These are phyloP conservation scores for Aspergillus sclerotiicarbonarius DNA, from an alignment of 495 filamentous ascomycete genomes.

Conservation along the genomic window DNA sequence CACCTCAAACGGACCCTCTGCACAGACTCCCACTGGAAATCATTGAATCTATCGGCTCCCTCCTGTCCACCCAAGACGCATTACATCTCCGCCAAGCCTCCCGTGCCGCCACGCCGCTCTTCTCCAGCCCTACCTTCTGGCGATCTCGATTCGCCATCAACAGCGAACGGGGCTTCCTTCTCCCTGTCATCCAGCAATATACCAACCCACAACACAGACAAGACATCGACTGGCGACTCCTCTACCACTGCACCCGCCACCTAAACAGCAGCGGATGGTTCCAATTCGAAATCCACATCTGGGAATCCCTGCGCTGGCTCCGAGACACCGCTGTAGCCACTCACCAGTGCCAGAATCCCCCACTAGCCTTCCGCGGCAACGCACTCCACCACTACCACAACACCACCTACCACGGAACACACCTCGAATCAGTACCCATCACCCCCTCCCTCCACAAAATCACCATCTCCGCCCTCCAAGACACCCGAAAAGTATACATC, in stretches of 20 bases:
- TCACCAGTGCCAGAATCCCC: neutral
- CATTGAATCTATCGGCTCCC: neutral
- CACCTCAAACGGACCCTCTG: neutral
- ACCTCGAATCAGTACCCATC: neutral
- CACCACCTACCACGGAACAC: neutral
- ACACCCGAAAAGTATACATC: neutral
- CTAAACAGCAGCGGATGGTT: conserved; percentile 4
- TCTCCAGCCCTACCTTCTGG: conserved; percentile 2
- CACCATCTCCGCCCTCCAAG: neutral
- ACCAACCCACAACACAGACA: neutral
- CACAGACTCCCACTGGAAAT: neutral
- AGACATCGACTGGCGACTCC: conserved; percentile 7
- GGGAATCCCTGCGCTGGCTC: conserved; percentile 5
- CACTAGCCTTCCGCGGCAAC: conserved; percentile 3
- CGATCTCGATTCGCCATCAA: conserved; percentile 5
- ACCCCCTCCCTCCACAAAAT: neutral
- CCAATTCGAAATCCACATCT: neutral
- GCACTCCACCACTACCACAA: conserved; percentile 6
- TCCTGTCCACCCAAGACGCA: neutral
- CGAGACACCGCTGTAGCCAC: conserved; percentile 4
- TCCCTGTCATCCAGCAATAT: neutral
- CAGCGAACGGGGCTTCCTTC: conserved; percentile 4
- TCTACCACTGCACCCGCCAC: conserved; percentile 7
- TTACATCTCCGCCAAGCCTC: conserved; percentile 2
- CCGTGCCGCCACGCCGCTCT: conserved; percentile 1